Conservation (phyloP, 371 early-diverging fungal species). For the Zychaea mexicana region DNA sequence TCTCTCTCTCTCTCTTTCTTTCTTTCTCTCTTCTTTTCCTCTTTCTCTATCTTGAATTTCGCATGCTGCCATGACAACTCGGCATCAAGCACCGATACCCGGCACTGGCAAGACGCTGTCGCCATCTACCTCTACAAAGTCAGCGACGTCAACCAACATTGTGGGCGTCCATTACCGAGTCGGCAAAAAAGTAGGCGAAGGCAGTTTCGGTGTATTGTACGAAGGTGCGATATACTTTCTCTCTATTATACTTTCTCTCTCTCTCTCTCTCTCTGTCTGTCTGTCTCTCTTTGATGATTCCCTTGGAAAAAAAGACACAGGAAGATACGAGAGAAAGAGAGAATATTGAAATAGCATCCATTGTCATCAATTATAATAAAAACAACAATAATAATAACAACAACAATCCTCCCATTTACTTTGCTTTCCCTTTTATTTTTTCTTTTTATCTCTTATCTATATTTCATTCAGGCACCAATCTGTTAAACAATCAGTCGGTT, state of each 20-base stretch:
- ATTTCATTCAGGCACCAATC: conserved; percentile 37
- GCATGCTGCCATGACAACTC: conserved; percentile 13
- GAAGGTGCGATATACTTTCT: conserved; percentile 72
- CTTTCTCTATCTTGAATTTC: neutral
- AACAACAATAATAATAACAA: neutral
- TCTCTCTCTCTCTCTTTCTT: neutral
- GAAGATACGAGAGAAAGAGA: neutral
- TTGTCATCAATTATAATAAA: neutral
- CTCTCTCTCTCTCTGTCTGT: no score
- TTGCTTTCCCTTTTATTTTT: neutral
- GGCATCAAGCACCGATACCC: conserved; percentile 7
- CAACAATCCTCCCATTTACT: neutral
- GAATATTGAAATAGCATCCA: no score
- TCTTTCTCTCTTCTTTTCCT: neutral
- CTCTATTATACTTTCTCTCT: neutral
- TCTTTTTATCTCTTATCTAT: neutral
- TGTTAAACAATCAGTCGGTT: conserved; percentile 73
- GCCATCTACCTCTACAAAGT: conserved; percentile 8
- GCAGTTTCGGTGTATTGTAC: conserved; percentile 96
- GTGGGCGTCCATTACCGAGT: conserved; percentile 96
- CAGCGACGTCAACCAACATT: conserved; percentile 44
- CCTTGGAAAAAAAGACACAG: conserved; percentile 4
- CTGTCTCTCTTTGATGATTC: no score
- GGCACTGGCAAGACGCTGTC: neutral
- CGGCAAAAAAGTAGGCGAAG: conserved; percentile 96